Conservation (phyloP, 2,329 filamentous ascomycete species). For the Neoascochyta sp. region DNA sequence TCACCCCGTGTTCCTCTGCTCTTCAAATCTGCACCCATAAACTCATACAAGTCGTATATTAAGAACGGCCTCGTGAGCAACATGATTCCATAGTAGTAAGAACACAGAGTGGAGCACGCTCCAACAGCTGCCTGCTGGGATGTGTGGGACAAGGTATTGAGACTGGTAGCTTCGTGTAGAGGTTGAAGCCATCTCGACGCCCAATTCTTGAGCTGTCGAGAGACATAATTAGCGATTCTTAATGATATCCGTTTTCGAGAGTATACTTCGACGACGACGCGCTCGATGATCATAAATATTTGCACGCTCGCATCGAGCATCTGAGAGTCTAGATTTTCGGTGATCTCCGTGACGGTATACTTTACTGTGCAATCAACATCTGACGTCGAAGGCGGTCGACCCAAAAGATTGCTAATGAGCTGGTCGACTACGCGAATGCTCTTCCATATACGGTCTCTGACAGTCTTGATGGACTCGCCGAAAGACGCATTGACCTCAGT, state of each 20-base stretch:
- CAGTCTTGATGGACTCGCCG: conserved; percentile 40
- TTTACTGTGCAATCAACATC: conserved; percentile 49
- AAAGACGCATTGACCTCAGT: conserved; percentile 52
- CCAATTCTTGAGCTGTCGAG: conserved; percentile 41
- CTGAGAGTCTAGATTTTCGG: conserved; percentile 14
- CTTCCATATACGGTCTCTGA: conserved; percentile 52
- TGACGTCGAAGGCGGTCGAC: conserved; percentile 52
- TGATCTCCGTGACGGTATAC: conserved; percentile 29
- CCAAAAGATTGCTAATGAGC: conserved; percentile 50
- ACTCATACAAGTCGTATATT: conserved; percentile 48
- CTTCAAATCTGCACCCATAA: conserved; percentile 30
- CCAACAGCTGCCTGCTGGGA: conserved; percentile 35
- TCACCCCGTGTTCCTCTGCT: conserved; percentile 23
- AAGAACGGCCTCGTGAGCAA: conserved; percentile 53
- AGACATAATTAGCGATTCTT: conserved; percentile 41
- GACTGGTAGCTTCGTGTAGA: conserved; percentile 25
- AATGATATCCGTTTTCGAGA: conserved; percentile 42
- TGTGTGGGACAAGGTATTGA: conserved; percentile 16
- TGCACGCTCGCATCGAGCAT: conserved; percentile 40
- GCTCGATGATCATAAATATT: conserved; percentile 49
- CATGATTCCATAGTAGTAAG: conserved; percentile 55
- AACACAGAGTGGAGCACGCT: conserved; percentile 49
- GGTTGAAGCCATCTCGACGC: conserved; percentile 35
- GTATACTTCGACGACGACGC: conserved; percentile 47
- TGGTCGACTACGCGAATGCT: conserved; percentile 51